Percentiles rank a stretch among this genome's conserved stretches.
Conservation (phyloP, 257 asterid species). For the Lycium ferocissimum region DNA sequence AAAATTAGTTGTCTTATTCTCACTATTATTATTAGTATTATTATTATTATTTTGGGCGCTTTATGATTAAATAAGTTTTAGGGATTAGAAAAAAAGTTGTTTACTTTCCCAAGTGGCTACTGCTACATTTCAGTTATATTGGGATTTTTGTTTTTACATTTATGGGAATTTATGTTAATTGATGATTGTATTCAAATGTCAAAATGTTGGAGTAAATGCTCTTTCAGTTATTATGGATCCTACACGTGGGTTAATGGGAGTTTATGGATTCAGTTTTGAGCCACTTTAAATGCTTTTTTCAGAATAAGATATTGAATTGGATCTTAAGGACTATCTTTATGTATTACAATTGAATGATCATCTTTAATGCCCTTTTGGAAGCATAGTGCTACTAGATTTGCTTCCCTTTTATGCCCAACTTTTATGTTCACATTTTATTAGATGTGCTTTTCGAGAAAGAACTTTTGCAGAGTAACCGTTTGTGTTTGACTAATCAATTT, state of each 20-base stretch:
- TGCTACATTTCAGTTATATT: background rate
- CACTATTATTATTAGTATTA: background rate
- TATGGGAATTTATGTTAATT: background rate
- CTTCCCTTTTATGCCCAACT: background rate
- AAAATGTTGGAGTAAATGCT: background rate
- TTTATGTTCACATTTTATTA: too few relatives aligned
- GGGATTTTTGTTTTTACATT: background rate
- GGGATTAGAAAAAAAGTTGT: background rate
- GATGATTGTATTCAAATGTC: background rate
- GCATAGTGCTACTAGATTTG: background rate
- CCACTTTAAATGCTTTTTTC: background rate
- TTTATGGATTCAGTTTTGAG: background rate
- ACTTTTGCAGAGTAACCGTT: too few relatives aligned
- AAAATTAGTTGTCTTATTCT: background rate
- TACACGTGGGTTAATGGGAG: background rate
- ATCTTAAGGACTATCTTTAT: background rate
- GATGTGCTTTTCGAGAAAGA: too few relatives aligned
- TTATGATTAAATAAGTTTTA: background rate
- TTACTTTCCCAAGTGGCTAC: background rate
- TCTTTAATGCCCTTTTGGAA: background rate
- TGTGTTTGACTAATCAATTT: too few relatives aligned
- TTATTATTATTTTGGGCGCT: too few relatives aligned
- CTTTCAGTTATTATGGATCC: conserved; percentile 22
- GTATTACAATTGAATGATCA: background rate
- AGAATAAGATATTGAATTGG: background rate